Conservation (phyloP, 1,139 yeast species). For the Kodamaea fungicola region DNA sequence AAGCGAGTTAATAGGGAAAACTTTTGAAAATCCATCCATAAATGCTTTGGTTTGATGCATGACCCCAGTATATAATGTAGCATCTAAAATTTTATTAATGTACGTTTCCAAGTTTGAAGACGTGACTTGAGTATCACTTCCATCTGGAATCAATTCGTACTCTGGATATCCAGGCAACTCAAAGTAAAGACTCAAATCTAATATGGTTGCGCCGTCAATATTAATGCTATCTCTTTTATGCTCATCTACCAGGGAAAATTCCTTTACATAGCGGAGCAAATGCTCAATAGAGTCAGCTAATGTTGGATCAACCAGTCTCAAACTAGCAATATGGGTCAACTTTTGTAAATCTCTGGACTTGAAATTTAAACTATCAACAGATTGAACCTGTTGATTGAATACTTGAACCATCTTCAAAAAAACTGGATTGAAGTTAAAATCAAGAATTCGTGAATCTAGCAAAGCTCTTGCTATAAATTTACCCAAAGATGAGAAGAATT, state of each 20-base stretch:
- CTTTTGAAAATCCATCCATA: slow-evolving; percentile 76
- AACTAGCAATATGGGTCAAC: slow-evolving; percentile 35
- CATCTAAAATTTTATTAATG: slow-evolving; percentile 55
- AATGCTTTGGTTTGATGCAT: slow-evolving; percentile 64
- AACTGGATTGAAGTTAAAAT: slow-evolving; percentile 69
- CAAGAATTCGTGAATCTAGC: slow-evolving; percentile 82
- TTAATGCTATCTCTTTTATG: slow-evolving; percentile 21
- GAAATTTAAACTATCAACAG: not conserved
- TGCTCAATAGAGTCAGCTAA: slow-evolving; percentile 60
- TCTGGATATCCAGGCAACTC: slow-evolving; percentile 76
- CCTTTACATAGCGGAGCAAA: slow-evolving; percentile 42
- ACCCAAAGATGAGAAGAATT: slow-evolving; percentile 68
- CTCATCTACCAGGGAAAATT: slow-evolving; percentile 17
- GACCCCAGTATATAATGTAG: slow-evolving; percentile 64
- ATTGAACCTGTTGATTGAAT: slow-evolving; percentile 17
- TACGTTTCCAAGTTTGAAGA: slow-evolving; percentile 56
- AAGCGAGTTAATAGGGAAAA: slow-evolving; percentile 76
- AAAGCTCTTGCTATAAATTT: slow-evolving; percentile 83
- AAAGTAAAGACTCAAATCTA: slow-evolving; percentile 59
- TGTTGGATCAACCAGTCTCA: slow-evolving; percentile 55
- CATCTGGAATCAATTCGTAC: slow-evolving; percentile 55
- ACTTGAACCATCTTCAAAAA: slow-evolving; percentile 54
- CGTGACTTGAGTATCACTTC: slow-evolving; percentile 48
- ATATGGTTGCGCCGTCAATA: slow-evolving; percentile 43
- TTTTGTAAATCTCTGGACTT: slow-evolving; percentile 21